phyloP scores from a whole-genome alignment of 805 yeast species.

The Schwanniomyces sp. region DNA sequence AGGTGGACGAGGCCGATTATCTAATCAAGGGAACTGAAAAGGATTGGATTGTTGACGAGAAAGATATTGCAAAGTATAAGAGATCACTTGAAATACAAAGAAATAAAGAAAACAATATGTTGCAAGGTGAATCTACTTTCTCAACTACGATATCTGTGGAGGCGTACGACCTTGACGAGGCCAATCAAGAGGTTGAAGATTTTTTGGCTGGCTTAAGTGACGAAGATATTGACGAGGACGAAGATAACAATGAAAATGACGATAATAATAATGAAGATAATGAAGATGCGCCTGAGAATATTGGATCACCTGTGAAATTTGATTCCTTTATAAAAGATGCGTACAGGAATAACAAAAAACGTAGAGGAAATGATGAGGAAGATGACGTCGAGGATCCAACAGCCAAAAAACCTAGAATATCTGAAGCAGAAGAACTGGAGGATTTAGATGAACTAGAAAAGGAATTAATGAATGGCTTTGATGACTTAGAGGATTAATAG shows the following conservation, averaged over 20 bases:
- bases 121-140: slow-evolving; percentile 26
- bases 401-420: slow-evolving; percentile 6
- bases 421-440: slow-evolving; percentile 13
- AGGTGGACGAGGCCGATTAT: slow-evolving; percentile 62
- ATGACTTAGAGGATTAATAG: slow-evolving; percentile 40
- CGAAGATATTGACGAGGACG: slow-evolving; percentile 30
- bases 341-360: slow-evolving; percentile 11
- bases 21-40: slow-evolving; percentile 52
- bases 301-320: slow-evolving; percentile 3
- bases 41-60: slow-evolving; percentile 42
- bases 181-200: slow-evolving; percentile 47
- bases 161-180: slow-evolving; percentile 42
- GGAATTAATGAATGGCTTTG: slow-evolving; percentile 53
- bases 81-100: slow-evolving; percentile 23
- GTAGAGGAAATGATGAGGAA: slow-evolving; percentile 12
- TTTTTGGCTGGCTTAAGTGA: slow-evolving; percentile 46
- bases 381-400: slow-evolving; percentile 2
- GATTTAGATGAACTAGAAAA: slow-evolving; percentile 50
- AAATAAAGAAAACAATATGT: slow-evolving; percentile 11
- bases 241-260: slow-evolving; percentile 26
- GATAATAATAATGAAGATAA: slow-evolving; percentile 2
- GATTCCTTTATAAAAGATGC: slow-evolving; percentile 27
- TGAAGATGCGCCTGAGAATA: slow-evolving; percentile 1
- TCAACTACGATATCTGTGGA: slow-evolving; percentile 30
- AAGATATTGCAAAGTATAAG: slow-evolving; percentile 46